Base-by-base conservation (phyloP, 257 asterid species). In the Lycium barbarum region DNA sequence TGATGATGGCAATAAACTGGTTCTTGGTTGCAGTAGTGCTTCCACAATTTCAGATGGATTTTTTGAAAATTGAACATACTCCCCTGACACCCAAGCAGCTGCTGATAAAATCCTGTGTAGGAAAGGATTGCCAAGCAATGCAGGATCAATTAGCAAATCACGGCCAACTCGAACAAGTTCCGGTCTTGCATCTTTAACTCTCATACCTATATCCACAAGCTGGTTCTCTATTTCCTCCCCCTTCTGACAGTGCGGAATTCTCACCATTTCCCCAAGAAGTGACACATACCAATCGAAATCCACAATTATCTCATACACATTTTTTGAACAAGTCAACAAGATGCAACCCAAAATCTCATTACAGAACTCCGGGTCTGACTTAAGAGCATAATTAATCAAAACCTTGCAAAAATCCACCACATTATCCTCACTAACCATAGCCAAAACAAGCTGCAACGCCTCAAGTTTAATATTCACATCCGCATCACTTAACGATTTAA, bases 261-360 rank as follows among this genome's bases (percentile, higher is more conserved):
- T 95, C 0, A 93, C 85, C 95, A 96, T 95, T 88, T 96, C 99
- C 83, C 97, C 97, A 53, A 95, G 97, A 91, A 92, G 93, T 9
- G 93, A 86, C 65, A 93, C 96, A 62, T 93, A 96, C 98, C 97
- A 96, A 88, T 96, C 99, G 82, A 95, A 96, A 90, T 96, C 98
- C 82, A 88, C 88, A 26, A 96, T 84, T 51, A 92, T 89, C 87
- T 93, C 99, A 81, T 96, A 96, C 35, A 90, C 89, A 89, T 95
- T 93, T 85, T 93, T 91, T 7, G 95, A 91, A 89, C 98, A 95
- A 86, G 96, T 90, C 70, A 59, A 84, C 84, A 96, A 84, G 57
- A 96, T 88, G 87, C 93, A 90, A 51, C 94, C 98, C 54, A 96
- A 83, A 81, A 95, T 93, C 90, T 96, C 99, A 86, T 96, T 93